Evolutionary conservation across 805 yeast species (phyloP).

Genomic region (Brettanomyces anomalus): DNA sequence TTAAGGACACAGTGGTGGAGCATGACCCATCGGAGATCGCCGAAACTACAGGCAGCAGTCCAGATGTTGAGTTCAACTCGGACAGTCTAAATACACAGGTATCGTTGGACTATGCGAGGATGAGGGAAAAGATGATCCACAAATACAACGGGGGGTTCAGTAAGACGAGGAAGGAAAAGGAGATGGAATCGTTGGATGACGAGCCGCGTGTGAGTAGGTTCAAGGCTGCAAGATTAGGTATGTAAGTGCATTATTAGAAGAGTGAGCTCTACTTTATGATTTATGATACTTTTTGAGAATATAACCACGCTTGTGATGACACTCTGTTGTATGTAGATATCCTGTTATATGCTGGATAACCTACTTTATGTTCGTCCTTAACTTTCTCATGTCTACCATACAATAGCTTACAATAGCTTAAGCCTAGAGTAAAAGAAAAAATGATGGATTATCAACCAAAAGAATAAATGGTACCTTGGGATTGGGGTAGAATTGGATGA

Average conservation of each 20-base stretch:
- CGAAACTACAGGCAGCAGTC: conserved; percentile 18
- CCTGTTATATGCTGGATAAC: too few species aligned
- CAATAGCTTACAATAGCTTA: too few species aligned
- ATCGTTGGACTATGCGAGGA: conserved; percentile 43
- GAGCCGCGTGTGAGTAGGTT: conserved; percentile 52
- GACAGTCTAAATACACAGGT: conserved; percentile 40
- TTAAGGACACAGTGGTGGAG: conserved; percentile 37
- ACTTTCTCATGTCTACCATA: too few species aligned
- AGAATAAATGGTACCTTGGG: too few species aligned
- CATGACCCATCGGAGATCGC: conserved; percentile 25
- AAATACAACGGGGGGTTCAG: conserved; percentile 37
- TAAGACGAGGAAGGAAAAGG: conserved; percentile 40
- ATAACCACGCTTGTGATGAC: too few species aligned
- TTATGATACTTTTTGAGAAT: too few species aligned
- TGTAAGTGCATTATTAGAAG: conserved; percentile 27
- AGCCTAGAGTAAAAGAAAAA: too few species aligned
- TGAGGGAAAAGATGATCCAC: conserved; percentile 43
- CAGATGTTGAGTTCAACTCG: conserved; percentile 21
- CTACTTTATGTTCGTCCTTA: too few species aligned
- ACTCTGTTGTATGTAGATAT: too few species aligned
- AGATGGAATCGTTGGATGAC: conserved; percentile 61
- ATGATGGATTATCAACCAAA: too few species aligned
- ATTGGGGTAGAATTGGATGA: too few species aligned
- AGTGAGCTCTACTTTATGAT: neutral
- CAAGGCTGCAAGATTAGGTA: conserved; percentile 41